Percentiles rank a stretch among this genome's conserved stretches.
These are phyloP conservation scores for Tricholoma hemisulphureum DNA, from an alignment of 768 basidiomycete species.

Conservation along the genomic window DNA sequence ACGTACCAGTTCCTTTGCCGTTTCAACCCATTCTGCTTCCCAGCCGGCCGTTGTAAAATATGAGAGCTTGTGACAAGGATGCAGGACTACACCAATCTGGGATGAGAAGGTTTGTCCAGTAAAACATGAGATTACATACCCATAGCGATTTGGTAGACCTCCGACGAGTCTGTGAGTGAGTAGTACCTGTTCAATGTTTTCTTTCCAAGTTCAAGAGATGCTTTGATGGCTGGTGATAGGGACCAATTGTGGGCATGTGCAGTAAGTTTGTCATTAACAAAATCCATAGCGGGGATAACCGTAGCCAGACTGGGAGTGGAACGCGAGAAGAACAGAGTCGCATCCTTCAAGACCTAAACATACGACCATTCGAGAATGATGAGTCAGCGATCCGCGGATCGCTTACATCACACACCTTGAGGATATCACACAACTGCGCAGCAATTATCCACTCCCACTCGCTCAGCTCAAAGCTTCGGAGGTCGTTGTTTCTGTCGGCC, in stretches of 20 bases:
- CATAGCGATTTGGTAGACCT: too few species aligned
- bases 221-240: conserved; percentile 14
- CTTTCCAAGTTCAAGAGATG: too few species aligned
- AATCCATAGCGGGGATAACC: conserved; percentile 35
- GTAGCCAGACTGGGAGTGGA: conserved; percentile 22
- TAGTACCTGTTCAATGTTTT: too few species aligned
- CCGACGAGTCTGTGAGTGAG: too few species aligned
- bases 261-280: too few species aligned
- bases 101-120: too few species aligned
- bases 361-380: background rate
- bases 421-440: conserved; percentile 21
- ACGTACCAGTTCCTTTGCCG: conserved; percentile 15
- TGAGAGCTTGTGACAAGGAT: conserved; percentile 32
- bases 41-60: conserved; percentile 29
- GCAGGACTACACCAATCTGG: conserved; percentile 24
- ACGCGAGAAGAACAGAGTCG: conserved; percentile 28
- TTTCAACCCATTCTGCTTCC: conserved; percentile 25
- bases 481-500: background rate
- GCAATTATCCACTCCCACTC: conserved; percentile 28
- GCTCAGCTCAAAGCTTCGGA: too few species aligned
- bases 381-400: background rate
- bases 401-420: conserved; percentile 21
- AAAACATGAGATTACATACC: too few species aligned
- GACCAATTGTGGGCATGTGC: background rate
- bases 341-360: background rate